Evolutionary conservation across 768 basidiomycete genomes (phyloP), one percentile per base, ranked within the genome.

Genomic region (Crucibulum laeve): DNA sequence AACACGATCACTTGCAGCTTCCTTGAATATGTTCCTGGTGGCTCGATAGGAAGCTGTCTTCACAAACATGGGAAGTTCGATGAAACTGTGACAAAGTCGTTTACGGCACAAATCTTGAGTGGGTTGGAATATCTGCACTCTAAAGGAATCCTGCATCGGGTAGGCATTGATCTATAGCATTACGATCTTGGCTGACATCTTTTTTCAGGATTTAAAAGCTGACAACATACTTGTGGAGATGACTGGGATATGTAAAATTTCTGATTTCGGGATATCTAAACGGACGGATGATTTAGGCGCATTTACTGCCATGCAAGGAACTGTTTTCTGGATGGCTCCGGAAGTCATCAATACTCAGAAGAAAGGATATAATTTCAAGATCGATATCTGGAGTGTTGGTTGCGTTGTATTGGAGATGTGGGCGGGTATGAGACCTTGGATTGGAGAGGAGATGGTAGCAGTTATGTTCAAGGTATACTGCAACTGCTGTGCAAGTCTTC

Each of bases 401-500:
- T 99, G 96, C 67, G 90, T 98, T n/a, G 87, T 95, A 13, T 73
- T 97, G 51, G 96, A 99, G 64, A 99, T 99, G 96, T 95, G 92
- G 85, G 88, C 90, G 17, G 96, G 96, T n/a, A 79, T 82, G 58
- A 71, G 94, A 35, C 96, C 96, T 2, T 99, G 96, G 96, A 81
- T 74, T 21, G 86, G 89, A 22, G 87, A 94, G 52, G 90, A 94
- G 62, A 80, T 80, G 50, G 77, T 97, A 47, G 85, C 90, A 1
- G 93, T 97, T 46, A 90, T 99, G 84, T 88, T 90, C 65, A 91
- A 94, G 77, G 94, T 91, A 56, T 44, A 39, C 15, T 39, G 19
- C 30, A 21, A n/a, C n/a, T 13, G 11, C 43, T 4, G 35, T n/a
- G 28, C 28, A 30, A 30, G 28, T 30, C n/a, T n/a, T 7, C 28